These are phyloP conservation scores for Naegleria gruberi DNA, from an alignment of 208 protist genomes.

Conservation along the genomic window DNA sequence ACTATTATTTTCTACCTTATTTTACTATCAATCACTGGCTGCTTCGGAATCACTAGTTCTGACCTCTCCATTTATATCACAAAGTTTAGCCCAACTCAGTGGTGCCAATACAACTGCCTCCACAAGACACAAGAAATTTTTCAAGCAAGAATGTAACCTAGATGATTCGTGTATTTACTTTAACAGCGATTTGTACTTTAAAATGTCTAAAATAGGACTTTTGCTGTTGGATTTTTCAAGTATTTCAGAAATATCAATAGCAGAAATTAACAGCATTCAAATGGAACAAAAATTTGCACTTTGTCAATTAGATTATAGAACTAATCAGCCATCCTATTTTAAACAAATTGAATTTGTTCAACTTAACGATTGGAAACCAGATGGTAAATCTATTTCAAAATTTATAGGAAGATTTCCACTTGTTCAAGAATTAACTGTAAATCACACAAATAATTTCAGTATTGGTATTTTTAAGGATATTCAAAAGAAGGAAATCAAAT, in stretches of 20 bases:
- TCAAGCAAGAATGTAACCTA: background rate
- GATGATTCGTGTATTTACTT: background rate
- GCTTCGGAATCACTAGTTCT: background rate
- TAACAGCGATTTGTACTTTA: background rate
- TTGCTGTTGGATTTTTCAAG: background rate
- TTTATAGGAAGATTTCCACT: background rate
- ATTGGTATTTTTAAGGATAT: background rate
- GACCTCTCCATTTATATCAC: background rate
- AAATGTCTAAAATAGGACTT: background rate
- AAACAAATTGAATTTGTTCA: background rate
- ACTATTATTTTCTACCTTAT: background rate
- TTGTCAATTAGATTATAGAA: background rate
- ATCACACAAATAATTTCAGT: background rate
- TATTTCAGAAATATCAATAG: background rate
- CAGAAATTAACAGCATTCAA: background rate
- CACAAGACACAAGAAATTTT: background rate
- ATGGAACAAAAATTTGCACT: background rate
- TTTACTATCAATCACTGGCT: background rate
- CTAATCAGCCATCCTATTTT: background rate
- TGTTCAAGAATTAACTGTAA: background rate
- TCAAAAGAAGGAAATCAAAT: background rate
- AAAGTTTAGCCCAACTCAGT: background rate
- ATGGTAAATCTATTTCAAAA: background rate
- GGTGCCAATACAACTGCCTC: background rate
- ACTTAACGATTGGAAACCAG: background rate